Base-by-base conservation (phyloP, 495 filamentous ascomycete species). In the Lophium mytilinum region DNA sequence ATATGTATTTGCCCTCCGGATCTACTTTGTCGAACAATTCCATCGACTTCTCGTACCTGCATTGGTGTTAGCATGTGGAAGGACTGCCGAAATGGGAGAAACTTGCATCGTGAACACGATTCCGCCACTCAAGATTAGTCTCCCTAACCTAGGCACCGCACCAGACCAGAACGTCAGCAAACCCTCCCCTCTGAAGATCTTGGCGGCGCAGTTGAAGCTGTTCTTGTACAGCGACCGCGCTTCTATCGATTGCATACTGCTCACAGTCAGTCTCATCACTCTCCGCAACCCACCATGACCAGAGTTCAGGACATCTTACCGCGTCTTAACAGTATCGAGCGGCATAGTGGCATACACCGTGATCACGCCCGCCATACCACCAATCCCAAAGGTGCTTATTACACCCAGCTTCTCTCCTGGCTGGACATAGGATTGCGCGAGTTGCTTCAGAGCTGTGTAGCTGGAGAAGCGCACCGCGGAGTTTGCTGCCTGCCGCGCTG, bases 51-150 rank as follows among this genome's bases (percentile, higher is more conserved):
- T 98, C 93, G 69, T 98, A 97, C 82, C 82, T 85, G 56, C 42
- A 58, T 47, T 56, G 21, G 8, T 47, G 65, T 52, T 30, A 56
- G 53, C 35, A 48, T 9, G 5, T 30, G 15, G 18, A 37, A 33
- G 9, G 17, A 4, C 5, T 6, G 11, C 1, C 9, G 24, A 7
- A 36, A 47, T n/a, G 18, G 42, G 19, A 6, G 41, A 42, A 47
- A 75, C 80, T 57, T 68, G 86, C 91, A 97, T 95, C 4, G 94
- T 90, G 68, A 98, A 98, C 51, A 98, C 94, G 67, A 98, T 95
- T 17, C 93, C 93, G 50, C 93, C 93, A 67, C 90, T 95, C 75
- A 76, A 58, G 57, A 96, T 87, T 58, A 98, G 69, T 54, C 93
- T 75, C 17, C 82, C 90, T 64, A 98, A 71, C 49, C 93, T 72